These are phyloP conservation scores for Salix koriyanagi DNA, from an alignment of 345 rosid genomes.

Conservation along the genomic window DNA sequence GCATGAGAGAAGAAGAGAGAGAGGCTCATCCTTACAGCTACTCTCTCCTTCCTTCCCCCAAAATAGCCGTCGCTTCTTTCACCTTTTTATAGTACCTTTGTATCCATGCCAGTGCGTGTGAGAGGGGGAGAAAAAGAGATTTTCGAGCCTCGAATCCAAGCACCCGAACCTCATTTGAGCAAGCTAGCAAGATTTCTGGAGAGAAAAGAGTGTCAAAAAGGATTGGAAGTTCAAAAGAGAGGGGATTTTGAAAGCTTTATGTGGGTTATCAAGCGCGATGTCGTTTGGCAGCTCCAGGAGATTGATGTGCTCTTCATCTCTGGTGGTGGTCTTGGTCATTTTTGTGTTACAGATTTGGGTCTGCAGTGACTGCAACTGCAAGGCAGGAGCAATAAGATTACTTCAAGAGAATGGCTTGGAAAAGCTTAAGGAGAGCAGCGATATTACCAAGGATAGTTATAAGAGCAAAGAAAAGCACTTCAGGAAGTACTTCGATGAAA, in stretches of 20 bases:
- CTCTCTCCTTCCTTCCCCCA: constrained; percentile 7
- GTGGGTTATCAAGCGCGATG: constrained; percentile 28
- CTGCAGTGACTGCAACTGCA: constrained; percentile 29
- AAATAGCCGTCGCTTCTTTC: constrained; percentile 15
- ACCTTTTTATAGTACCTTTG: not conserved
- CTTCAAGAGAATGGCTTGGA: constrained; percentile 23
- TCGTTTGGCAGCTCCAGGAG: constrained; percentile 22
- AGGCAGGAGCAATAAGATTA: constrained; percentile 49
- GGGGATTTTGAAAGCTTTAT: constrained; percentile 19
- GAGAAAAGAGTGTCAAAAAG: not conserved
- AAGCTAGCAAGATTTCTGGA: not conserved
- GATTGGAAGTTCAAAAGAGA: no score
- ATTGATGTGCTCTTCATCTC: constrained; percentile 17
- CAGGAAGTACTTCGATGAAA: constrained; percentile 40
- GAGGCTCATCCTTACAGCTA: not conserved
- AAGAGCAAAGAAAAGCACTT: constrained; percentile 25
- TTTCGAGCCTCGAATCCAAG: not conserved
- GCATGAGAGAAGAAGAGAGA: constrained; percentile 1
- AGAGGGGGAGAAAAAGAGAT: not conserved
- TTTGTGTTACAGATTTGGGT: constrained; percentile 42
- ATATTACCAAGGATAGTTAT: not conserved
- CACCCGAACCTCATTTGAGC: not conserved
- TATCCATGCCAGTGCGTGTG: not conserved
- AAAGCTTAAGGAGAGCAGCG: not conserved
- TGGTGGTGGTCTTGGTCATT: constrained; percentile 18